Evolutionary conservation across 1,284 basidiomycete genomes (phyloP).

Genomic region (Ustilago shanxiensis): DNA sequence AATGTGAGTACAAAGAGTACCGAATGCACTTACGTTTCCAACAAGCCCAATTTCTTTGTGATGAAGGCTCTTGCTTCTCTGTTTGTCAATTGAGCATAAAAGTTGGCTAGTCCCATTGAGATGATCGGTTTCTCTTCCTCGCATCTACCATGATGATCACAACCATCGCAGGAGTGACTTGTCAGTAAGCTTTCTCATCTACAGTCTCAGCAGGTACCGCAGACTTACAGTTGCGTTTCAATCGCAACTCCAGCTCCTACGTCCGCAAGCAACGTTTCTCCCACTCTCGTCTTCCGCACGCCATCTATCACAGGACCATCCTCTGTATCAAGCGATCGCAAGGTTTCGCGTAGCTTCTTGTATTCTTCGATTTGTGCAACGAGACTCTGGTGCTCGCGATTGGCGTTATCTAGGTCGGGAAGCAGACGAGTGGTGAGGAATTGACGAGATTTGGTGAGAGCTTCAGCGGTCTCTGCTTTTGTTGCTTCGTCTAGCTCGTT

Average conservation of each 20-base stretch:
- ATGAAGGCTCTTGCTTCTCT: conserved; percentile 52
- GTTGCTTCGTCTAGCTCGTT: conserved; percentile 48
- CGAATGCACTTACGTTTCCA: conserved; percentile 34
- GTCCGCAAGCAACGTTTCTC: conserved; percentile 22
- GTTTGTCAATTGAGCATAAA: conserved; percentile 46
- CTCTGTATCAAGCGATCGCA: conserved; percentile 30
- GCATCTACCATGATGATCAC: neutral
- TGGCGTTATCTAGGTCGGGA: conserved; percentile 47
- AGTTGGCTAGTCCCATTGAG: conserved; percentile 45
- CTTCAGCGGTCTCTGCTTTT: conserved; percentile 40
- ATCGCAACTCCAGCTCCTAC: conserved; percentile 34
- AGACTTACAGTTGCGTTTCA: conserved; percentile 27
- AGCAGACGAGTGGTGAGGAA: conserved; percentile 46
- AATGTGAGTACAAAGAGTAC: neutral
- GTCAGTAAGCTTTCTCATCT: neutral
- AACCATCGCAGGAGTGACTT: neutral
- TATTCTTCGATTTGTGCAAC: conserved; percentile 43
- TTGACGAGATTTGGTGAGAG: conserved; percentile 38
- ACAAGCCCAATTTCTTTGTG: conserved; percentile 40
- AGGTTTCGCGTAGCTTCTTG: conserved; percentile 34
- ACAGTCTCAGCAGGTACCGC: neutral
- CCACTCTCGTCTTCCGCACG: neutral
- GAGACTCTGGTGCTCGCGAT: conserved; percentile 34
- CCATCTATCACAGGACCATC: conserved; percentile 7
- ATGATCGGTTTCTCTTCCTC: conserved; percentile 44